Evolutionary conservation across 495 filamentous ascomycete genomes (phyloP).

Genomic region (Mycothermus thermophilus): DNA sequence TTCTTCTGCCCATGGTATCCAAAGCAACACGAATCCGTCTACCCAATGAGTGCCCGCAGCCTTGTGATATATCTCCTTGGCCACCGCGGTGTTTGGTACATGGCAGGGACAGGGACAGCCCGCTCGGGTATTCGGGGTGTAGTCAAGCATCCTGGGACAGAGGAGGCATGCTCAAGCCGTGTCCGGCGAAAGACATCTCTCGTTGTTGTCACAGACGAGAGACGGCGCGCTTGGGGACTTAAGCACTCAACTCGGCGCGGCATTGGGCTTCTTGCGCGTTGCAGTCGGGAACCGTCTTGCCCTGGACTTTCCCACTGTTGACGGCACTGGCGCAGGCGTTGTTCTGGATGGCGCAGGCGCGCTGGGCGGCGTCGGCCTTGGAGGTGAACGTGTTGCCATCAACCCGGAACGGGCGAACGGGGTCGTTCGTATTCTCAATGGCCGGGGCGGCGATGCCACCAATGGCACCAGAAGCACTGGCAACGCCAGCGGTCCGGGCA

Average conservation of each 20-base stretch:
- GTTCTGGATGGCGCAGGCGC: conserved; percentile 34
- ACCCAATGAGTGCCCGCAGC: no score
- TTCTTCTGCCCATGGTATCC: no score
- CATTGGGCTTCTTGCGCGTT: conserved; percentile 27
- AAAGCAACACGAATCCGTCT: no score
- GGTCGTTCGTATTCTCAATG: conserved; percentile 27
- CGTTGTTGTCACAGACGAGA: no score
- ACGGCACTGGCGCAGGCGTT: conserved; percentile 36
- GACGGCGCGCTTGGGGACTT: no score
- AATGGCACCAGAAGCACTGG: conserved; percentile 9
- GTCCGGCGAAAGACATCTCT: no score
- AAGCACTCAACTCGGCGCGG: conserved; percentile 13
- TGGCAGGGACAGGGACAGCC: no score
- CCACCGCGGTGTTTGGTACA: no score
- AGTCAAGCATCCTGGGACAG: no score
- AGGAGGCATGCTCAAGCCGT: no score
- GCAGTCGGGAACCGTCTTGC: conserved; percentile 29
- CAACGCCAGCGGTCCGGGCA: not conserved
- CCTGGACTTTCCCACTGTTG: conserved; percentile 21
- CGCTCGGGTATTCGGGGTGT: no score
- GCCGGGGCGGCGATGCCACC: conserved; percentile 23
- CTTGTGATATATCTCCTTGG: no score
- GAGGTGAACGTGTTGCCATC: conserved; percentile 38
- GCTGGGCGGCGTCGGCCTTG: conserved; percentile 27
- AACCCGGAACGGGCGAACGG: conserved; percentile 34